These are phyloP conservation scores for Aeschynomene evenia DNA, from an alignment of 306 rosid species.

Conservation along the genomic window DNA sequence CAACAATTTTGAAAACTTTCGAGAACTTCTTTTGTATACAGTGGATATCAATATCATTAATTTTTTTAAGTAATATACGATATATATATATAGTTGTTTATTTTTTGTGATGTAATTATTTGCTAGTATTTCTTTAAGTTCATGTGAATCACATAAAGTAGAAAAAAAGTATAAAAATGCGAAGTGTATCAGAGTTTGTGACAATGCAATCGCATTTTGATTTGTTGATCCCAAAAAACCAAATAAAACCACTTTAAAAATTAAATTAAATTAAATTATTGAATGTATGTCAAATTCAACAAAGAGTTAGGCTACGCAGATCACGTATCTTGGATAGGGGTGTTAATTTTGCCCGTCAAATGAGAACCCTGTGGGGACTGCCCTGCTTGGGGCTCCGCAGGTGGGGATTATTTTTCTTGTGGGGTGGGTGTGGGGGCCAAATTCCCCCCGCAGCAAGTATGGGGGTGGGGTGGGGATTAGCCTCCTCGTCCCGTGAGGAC, in stretches of 20 bases:
- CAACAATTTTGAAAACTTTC: not conserved
- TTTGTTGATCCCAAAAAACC: not conserved
- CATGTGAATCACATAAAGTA: constrained; percentile 12
- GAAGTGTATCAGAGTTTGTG: not conserved
- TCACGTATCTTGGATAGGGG: constrained; percentile 23
- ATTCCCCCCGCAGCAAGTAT: too few relatives aligned
- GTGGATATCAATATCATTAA: not conserved
- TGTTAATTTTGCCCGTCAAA: too few relatives aligned
- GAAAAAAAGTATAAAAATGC: not conserved
- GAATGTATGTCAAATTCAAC: constrained; percentile 5
- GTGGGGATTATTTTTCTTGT: too few relatives aligned
- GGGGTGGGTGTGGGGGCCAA: too few relatives aligned
- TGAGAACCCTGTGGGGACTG: too few relatives aligned
- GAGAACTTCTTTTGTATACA: not conserved
- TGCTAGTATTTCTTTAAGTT: not conserved
- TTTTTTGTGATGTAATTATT: not conserved
- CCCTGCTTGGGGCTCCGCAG: too few relatives aligned
- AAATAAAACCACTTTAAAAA: not conserved
- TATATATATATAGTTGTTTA: not conserved
- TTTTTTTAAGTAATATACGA: not conserved
- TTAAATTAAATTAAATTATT: too few relatives aligned
- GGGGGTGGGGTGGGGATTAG: too few relatives aligned
- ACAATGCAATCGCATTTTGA: constrained; percentile 8
- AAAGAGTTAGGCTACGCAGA: constrained; percentile 25
- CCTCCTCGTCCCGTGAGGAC: too few relatives aligned